Conservation (phyloP, 2,329 filamentous ascomycete species). For the Uncinocarpus reesii region DNA sequence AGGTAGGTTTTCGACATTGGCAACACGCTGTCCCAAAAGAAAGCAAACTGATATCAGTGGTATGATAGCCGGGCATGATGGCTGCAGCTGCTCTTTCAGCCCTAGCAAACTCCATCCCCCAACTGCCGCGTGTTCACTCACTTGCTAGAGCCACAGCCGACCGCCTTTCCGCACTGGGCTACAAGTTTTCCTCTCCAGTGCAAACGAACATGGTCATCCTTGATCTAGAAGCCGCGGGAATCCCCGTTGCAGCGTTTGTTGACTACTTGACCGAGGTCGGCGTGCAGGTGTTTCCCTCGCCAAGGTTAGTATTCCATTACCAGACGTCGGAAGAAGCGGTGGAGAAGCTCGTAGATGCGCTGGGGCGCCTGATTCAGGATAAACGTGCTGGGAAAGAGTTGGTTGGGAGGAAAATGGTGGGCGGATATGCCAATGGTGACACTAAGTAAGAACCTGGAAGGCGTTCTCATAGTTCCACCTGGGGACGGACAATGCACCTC, state of each 20-base stretch:
- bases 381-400: slow-evolving; percentile 18
- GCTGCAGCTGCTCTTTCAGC: slow-evolving; percentile 22
- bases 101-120: slow-evolving; percentile 20
- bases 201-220: slow-evolving; percentile 25
- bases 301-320: slow-evolving; percentile 23
- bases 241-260: slow-evolving; percentile 18
- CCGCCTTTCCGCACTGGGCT: slow-evolving; percentile 18
- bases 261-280: slow-evolving; percentile 20
- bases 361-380: slow-evolving; percentile 21
- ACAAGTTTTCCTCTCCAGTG: slow-evolving; percentile 21
- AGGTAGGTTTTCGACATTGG: slow-evolving; percentile 13
- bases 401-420: slow-evolving; percentile 15
- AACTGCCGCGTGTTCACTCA: slow-evolving; percentile 20
- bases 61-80: slow-evolving; percentile 24
- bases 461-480: neutral
- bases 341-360: slow-evolving; percentile 18
- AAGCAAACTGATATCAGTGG: neutral
- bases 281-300: slow-evolving; percentile 19
- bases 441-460: neutral
- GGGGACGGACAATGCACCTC: too few species aligned
- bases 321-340: slow-evolving; percentile 19
- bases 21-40: neutral
- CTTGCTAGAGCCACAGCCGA: slow-evolving; percentile 19
- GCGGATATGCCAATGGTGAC: slow-evolving; percentile 13
- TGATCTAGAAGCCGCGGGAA: slow-evolving; percentile 19